Conservation (phyloP, 352 stramenopile genomes). For the Globisporangium polare region DNA sequence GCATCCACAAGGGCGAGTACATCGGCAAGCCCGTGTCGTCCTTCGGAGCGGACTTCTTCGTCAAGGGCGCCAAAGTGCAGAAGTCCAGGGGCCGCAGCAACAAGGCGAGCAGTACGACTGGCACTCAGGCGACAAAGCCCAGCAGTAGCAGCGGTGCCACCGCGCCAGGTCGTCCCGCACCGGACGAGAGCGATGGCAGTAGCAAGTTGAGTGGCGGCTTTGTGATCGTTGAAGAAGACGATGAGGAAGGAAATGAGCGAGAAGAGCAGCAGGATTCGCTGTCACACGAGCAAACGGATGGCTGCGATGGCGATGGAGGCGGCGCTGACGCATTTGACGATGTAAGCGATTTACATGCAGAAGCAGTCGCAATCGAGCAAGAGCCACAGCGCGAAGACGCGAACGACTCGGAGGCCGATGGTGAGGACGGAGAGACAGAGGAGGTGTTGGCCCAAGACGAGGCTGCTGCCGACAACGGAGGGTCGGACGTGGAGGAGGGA, state of each 20-base stretch:
- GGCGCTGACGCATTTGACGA: not conserved
- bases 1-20: constrained; percentile 60
- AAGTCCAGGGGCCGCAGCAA: constrained; percentile 14
- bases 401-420: not conserved
- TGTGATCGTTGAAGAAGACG: constrained; percentile 12
- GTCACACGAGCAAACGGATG: not conserved
- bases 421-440: not conserved
- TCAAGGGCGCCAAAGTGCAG: constrained; percentile 52
- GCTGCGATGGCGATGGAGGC: not conserved
- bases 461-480: not conserved
- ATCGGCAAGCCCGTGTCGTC: constrained; percentile 63
- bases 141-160: not conserved
- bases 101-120: not conserved
- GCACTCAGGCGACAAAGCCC: not conserved
- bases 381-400: not conserved
- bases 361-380: no score
- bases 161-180: not conserved
- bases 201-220: not conserved
- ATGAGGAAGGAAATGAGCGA: constrained; percentile 6
- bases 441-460: no score
- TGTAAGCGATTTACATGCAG: not conserved
- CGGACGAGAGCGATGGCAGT: not conserved
- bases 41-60: constrained; percentile 66
- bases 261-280: constrained; percentile 4
- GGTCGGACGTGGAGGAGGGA: not conserved